Percentiles rank a stretch among this genome's conserved stretches.
phyloP scores from a whole-genome alignment of 2,329 filamentous ascomycete genomes.

The Truncatella angustata region DNA sequence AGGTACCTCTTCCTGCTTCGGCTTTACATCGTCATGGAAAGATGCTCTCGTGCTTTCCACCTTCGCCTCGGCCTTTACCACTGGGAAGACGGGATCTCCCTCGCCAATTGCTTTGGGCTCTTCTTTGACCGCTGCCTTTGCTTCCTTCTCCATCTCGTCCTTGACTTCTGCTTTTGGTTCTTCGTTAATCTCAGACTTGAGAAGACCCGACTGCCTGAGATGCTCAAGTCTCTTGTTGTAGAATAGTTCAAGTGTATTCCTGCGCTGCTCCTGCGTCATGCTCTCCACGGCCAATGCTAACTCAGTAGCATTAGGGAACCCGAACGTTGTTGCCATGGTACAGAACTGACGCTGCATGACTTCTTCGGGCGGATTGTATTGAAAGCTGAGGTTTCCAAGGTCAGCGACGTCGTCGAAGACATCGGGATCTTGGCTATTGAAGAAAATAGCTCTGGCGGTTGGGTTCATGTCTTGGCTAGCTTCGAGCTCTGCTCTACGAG shows the following conservation, averaged over 20 bases:
- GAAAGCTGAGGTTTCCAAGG: constrained; percentile 33
- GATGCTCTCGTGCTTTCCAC: background rate
- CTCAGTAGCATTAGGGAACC: constrained; percentile 72
- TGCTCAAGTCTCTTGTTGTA: constrained; percentile 66
- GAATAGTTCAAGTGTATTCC: constrained; percentile 76
- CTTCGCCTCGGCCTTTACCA: background rate
- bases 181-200: constrained; percentile 15
- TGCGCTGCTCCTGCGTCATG: constrained; percentile 81
- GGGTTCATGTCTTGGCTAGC: constrained; percentile 44
- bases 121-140: constrained; percentile 15
- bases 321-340: constrained; percentile 79
- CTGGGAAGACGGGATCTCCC: background rate
- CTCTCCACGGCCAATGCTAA: constrained; percentile 90
- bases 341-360: constrained; percentile 84
- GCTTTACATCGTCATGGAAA: background rate
- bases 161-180: constrained; percentile 3
- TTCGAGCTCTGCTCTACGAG: constrained; percentile 67
- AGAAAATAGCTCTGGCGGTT: constrained; percentile 57
- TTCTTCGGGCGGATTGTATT: constrained; percentile 71
- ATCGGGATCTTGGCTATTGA: constrained; percentile 41
- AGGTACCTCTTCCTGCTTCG: constrained; percentile 13
- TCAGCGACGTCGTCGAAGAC: constrained; percentile 25
- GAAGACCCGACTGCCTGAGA: constrained; percentile 31
- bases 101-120: background rate
- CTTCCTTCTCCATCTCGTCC: constrained; percentile 10